Evolutionary conservation across 495 filamentous ascomycete genomes (phyloP).

Genomic region (Rusavskia elegans): DNA sequence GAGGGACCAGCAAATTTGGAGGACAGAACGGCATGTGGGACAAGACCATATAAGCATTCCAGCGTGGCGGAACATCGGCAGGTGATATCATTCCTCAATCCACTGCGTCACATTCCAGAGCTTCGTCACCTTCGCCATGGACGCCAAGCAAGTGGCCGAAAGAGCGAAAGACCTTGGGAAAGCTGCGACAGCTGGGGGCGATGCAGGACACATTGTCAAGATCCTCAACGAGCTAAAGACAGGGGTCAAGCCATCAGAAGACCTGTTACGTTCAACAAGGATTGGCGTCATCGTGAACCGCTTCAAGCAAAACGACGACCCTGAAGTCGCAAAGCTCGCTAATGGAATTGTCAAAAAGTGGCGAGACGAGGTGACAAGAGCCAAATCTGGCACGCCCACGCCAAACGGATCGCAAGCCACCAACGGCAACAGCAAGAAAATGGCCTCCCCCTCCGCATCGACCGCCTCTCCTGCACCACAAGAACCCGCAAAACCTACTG

Average conservation of each 20-base stretch:
- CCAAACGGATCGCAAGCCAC: slow-evolving; percentile 19
- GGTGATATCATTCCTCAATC: neutral
- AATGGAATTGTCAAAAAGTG: slow-evolving; percentile 75
- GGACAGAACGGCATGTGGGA: no score
- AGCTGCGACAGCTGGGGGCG: slow-evolving; percentile 51
- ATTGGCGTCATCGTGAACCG: slow-evolving; percentile 82
- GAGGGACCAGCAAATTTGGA: no score
- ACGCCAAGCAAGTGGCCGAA: slow-evolving; percentile 60
- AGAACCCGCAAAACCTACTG: slow-evolving; percentile 44
- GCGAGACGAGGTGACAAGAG: slow-evolving; percentile 65
- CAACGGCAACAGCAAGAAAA: slow-evolving; percentile 27
- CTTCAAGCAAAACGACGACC: slow-evolving; percentile 56
- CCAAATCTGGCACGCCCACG: slow-evolving; percentile 36
- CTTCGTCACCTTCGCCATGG: slow-evolving; percentile 34
- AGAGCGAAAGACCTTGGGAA: slow-evolving; percentile 62
- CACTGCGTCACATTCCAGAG: neutral
- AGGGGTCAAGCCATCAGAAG: slow-evolving; percentile 70
- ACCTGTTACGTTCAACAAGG: slow-evolving; percentile 67
- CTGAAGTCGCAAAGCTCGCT: slow-evolving; percentile 58
- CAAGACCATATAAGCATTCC: neutral
- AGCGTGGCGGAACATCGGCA: neutral
- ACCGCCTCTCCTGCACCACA: slow-evolving; percentile 20
- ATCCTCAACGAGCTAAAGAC: slow-evolving; percentile 65
- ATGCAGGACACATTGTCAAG: slow-evolving; percentile 42
- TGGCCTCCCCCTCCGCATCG: slow-evolving; percentile 21